Evolutionary conservation across 768 basidiomycete species (phyloP), one percentile per base, ranked within the genome.

Genomic region (Cubamyces lactineus): DNA sequence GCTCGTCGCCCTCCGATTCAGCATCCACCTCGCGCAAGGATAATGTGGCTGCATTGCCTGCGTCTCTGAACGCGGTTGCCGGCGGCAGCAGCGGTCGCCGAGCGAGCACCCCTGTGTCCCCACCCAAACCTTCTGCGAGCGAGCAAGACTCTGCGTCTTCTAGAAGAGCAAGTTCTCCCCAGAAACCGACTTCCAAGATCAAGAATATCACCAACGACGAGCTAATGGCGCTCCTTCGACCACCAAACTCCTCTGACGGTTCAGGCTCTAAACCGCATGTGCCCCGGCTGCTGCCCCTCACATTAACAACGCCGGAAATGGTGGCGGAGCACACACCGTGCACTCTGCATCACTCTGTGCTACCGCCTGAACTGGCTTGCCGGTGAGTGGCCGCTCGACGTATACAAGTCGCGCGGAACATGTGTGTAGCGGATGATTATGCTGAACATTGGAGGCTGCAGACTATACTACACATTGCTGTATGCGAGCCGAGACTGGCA

Each of bases 361-460:
- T 94, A 11, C 89, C 92, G 8, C 81, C 85, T 2, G 87, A 91
- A 49, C 82, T 94, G 17, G 92, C 92, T 0, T 91, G 84, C 47
- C 46, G 70, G 71, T 72, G 23, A 23, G 71, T 38, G 24, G 48
- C 21, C 2, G 9, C 11, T 26, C 21, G 17, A 9, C 21, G 4
- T 17, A n/a, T 17, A 17, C 13, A 45, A n/a, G 9, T 16, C 45
- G n/a, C 45, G 28, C 28, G 28, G 28, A 7, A 28, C 28, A 28
- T 28, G 28, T 28, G 28, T 28, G 7, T 28, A n/a, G 28, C 28
- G 28, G n/a, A n/a, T n/a, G n/a, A n/a, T 28, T 28, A 7, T 28
- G 28, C 42, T 43, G 17, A 49, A 16, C 13, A 6, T 9, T 28
- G 13, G 24, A 19, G 17, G 42, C 42, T 16, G 4, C 70, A 79